Evolutionary conservation across 306 rosid genomes (phyloP).

Genomic region (Sesbania bispinosa): DNA sequence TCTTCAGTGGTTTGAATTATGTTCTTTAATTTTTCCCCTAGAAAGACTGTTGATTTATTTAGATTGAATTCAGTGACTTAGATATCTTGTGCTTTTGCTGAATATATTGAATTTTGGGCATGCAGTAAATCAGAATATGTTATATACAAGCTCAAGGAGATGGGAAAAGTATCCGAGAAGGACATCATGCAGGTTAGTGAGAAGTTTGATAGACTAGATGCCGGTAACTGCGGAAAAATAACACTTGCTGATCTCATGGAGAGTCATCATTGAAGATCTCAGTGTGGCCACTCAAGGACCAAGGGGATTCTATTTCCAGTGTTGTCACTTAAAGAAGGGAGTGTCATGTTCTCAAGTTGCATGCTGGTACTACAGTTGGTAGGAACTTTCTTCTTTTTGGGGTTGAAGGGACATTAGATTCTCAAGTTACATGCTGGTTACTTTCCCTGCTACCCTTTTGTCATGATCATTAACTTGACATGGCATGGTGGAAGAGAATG

Average conservation of each 20-base stretch:
- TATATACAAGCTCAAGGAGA: conserved; percentile 94
- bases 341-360: conserved; percentile 21
- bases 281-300: background rate
- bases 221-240: conserved; percentile 78
- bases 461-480: background rate
- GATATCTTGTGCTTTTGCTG: conserved; percentile 14
- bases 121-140: conserved; percentile 93
- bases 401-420: conserved; percentile 11
- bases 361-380: background rate
- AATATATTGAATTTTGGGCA: conserved; percentile 9
- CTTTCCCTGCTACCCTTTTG: background rate
- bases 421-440: conserved; percentile 16
- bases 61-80: conserved; percentile 16
- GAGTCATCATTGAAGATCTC: conserved; percentile 27
- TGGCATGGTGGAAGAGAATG: conserved; percentile 5
- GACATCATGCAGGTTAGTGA: conserved; percentile 69
- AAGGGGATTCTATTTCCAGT: background rate
- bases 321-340: background rate
- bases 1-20: conserved; percentile 2
- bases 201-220: conserved; percentile 78
- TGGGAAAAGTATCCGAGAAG: conserved; percentile 82
- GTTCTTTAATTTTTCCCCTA: background rate
- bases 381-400: conserved; percentile 7
- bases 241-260: conserved; percentile 78
- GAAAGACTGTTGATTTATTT: background rate